phyloP scores from a whole-genome alignment of 2,329 filamentous ascomycete genomes.

The Paecilomyces sp. region DNA sequence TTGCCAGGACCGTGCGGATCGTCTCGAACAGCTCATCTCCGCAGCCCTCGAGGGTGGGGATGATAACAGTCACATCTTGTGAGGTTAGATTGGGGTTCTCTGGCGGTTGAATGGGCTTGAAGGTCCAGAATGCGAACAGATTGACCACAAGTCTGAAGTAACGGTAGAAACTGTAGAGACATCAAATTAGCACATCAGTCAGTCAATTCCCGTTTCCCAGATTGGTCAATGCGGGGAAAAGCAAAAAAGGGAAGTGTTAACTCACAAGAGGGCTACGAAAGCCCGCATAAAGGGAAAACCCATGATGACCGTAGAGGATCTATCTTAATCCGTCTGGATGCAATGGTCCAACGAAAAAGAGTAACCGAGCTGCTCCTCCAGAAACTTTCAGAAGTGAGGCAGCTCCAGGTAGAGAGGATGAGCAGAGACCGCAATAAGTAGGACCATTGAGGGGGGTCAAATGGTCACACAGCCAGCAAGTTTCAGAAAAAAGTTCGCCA shows the following conservation, averaged over 20 bases:
- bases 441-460: slow-evolving; percentile 3
- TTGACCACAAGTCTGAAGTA: slow-evolving; percentile 83
- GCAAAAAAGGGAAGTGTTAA: slow-evolving; percentile 8
- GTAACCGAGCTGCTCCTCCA: slow-evolving; percentile 6
- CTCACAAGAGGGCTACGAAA: slow-evolving; percentile 37
- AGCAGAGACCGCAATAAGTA: not conserved
- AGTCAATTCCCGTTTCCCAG: not conserved
- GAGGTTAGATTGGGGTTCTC: slow-evolving; percentile 71
- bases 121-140: slow-evolving; percentile 75
- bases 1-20: slow-evolving; percentile 52
- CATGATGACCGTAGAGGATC: slow-evolving; percentile 15
- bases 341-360: slow-evolving; percentile 5
- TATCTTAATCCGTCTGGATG: not conserved
- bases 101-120: slow-evolving; percentile 76
- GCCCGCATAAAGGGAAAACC: slow-evolving; percentile 32
- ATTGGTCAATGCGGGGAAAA: not conserved
- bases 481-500: not conserved
- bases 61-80: slow-evolving; percentile 85
- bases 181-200: not conserved
- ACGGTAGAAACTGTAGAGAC: slow-evolving; percentile 63
- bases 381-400: not conserved
- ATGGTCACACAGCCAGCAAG: not conserved
- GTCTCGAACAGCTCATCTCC: slow-evolving; percentile 79
- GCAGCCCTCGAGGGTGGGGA: slow-evolving; percentile 83
- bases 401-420: not conserved